Conservation (phyloP, 2,329 filamentous ascomycete species). For the Fusarium xyrophilum region DNA sequence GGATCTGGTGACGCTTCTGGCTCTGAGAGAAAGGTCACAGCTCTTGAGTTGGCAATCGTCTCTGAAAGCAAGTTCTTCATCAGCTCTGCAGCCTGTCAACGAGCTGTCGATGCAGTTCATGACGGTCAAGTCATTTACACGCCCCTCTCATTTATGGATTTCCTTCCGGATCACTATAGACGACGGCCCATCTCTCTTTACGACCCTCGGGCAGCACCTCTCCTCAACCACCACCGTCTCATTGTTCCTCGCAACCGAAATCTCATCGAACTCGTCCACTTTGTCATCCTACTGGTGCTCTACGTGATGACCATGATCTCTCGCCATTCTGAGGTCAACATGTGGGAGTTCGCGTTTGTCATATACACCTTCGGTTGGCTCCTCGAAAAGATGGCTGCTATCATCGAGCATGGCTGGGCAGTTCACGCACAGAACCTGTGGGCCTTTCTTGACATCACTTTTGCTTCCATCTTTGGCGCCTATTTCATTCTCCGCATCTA, state of each 20-base stretch:
- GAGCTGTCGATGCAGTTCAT: slow-evolving; percentile 74
- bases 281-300: slow-evolving; percentile 66
- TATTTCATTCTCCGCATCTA: slow-evolving; percentile 68
- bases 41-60: slow-evolving; percentile 74
- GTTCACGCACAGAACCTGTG: slow-evolving; percentile 78
- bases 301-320: slow-evolving; percentile 70
- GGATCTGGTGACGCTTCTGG: slow-evolving; percentile 48
- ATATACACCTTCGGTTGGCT: slow-evolving; percentile 73
- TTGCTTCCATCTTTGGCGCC: slow-evolving; percentile 65
- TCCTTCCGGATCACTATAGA: slow-evolving; percentile 77
- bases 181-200: slow-evolving; percentile 73
- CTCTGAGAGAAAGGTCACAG: slow-evolving; percentile 65
- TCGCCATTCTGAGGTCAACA: slow-evolving; percentile 57
- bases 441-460: slow-evolving; percentile 77
- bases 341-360: slow-evolving; percentile 66
- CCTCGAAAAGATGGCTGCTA: slow-evolving; percentile 69
- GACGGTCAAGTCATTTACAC: slow-evolving; percentile 73
- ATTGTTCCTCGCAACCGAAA: slow-evolving; percentile 74
- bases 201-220: slow-evolving; percentile 68
- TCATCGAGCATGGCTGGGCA: slow-evolving; percentile 70
- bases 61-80: slow-evolving; percentile 74
- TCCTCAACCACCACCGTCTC: slow-evolving; percentile 75
- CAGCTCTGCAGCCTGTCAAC: slow-evolving; percentile 70
- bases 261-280: slow-evolving; percentile 70
- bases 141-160: slow-evolving; percentile 73